Evolutionary conservation across 2,329 filamentous ascomycete genomes (phyloP).

Genomic region (Aspergillus candidus): DNA sequence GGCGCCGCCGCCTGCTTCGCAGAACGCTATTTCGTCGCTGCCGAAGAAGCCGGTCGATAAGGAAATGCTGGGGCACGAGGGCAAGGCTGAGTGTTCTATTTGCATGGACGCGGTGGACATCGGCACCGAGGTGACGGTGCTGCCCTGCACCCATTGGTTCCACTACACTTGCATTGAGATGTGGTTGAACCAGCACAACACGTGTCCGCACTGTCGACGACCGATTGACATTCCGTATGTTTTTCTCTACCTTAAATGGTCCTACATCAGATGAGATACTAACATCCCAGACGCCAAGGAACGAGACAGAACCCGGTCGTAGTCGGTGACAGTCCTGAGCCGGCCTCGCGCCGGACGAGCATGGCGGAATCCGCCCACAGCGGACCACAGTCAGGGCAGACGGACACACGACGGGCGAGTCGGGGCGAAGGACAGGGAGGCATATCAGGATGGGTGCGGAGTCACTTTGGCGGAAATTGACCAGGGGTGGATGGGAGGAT

Average conservation of each 20-base stretch:
- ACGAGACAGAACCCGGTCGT: conserved; percentile 14
- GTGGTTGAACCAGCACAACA: conserved; percentile 88
- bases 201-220: conserved; percentile 61
- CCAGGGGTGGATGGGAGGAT: not conserved
- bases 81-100: conserved; percentile 77
- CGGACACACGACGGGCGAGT: conserved; percentile 4
- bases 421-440: conserved; percentile 13
- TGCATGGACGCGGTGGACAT: conserved; percentile 81
- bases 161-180: conserved; percentile 73
- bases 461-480: conserved; percentile 19
- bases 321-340: conserved; percentile 13
- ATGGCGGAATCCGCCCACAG: not conserved
- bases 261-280: no score
- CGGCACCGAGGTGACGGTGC: conserved; percentile 65
- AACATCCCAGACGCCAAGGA: conserved; percentile 9
- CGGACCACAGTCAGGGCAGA: not conserved
- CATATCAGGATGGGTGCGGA: conserved; percentile 21
- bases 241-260: no score
- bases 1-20: conserved; percentile 74
- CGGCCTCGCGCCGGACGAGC: conserved; percentile 8
- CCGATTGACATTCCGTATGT: conserved; percentile 25
- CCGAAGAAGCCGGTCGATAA: conserved; percentile 64
- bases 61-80: conserved; percentile 63
- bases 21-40: conserved; percentile 66
- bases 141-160: conserved; percentile 94